Percentiles rank a stretch among this genome's conserved stretches.
These are phyloP conservation scores for Mycena capillaripes DNA, from an alignment of 768 basidiomycete species.

Conservation along the genomic window DNA sequence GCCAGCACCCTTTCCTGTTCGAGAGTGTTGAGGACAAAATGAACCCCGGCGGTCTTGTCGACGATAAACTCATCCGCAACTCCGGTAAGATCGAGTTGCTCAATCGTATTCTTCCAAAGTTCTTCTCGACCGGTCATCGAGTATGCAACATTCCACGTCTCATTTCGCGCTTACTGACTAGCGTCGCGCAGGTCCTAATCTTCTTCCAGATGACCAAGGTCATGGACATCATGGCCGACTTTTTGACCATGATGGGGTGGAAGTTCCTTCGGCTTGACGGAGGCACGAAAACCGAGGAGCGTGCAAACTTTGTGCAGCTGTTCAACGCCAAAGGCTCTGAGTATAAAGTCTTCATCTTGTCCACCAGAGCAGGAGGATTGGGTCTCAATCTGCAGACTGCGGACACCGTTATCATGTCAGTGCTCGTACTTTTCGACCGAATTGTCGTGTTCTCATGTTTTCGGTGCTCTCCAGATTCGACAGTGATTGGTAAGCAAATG, in stretches of 20 bases:
- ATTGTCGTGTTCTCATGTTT: slow-evolving; percentile 21
- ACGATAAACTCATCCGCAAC: slow-evolving; percentile 87
- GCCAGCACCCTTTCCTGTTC: slow-evolving; percentile 97
- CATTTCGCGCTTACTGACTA: slow-evolving; percentile 10
- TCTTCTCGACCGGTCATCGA: slow-evolving; percentile 92
- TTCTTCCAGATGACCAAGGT: slow-evolving; percentile 99
- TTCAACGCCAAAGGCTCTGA: slow-evolving; percentile 95
- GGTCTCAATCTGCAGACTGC: slow-evolving; percentile 97
- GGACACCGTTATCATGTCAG: slow-evolving; percentile 95
- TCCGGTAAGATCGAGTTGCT: slow-evolving; percentile 96
- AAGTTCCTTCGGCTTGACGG: slow-evolving; percentile 95
- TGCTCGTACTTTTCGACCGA: slow-evolving; percentile 30
- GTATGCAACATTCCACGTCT: slow-evolving; percentile 54
- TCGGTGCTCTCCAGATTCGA: slow-evolving; percentile 68
- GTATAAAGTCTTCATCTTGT: slow-evolving; percentile 92
- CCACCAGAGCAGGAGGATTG: slow-evolving; percentile 93
- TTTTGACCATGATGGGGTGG: slow-evolving; percentile 88
- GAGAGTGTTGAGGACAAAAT: slow-evolving; percentile 96
- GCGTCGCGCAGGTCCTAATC: slow-evolving; percentile 81
- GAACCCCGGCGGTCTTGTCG: slow-evolving; percentile 84
- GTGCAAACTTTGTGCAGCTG: slow-evolving; percentile 85
- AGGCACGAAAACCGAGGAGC: slow-evolving; percentile 96
- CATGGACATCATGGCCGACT: slow-evolving; percentile 99
- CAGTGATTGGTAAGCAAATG: slow-evolving; percentile 70
- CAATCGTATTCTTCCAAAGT: slow-evolving; percentile 92